A percentile compares a stretch with the other conserved stretches of the same genome.
phyloP scores from a whole-genome alignment of 2,329 filamentous ascomycete genomes.

The Trichoderma sp. region DNA sequence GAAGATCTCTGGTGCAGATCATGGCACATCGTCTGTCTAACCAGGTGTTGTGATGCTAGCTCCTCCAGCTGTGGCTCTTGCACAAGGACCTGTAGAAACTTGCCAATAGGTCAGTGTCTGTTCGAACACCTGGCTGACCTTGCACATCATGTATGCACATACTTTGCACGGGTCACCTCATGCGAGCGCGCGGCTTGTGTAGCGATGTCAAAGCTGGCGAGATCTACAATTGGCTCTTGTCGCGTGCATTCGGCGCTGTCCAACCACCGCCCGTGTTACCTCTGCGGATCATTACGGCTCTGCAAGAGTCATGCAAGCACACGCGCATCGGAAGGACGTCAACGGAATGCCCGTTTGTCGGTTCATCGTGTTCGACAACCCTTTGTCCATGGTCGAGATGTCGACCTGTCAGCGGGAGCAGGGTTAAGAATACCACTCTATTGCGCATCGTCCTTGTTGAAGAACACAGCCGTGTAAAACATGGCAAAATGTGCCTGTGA shows the following conservation, averaged over 20 bases:
- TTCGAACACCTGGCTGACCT: background rate
- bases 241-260: background rate
- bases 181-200: background rate
- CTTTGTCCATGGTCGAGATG: background rate
- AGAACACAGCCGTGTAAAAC: background rate
- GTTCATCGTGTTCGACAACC: background rate
- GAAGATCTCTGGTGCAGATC: constrained; percentile 13
- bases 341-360: background rate
- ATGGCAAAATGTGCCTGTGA: background rate
- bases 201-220: background rate
- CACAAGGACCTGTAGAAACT: background rate
- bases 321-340: background rate
- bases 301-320: background rate
- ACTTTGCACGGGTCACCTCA: background rate
- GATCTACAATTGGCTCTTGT: constrained; percentile 9
- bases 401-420: too few species aligned
- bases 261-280: constrained; percentile 4
- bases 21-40: background rate
- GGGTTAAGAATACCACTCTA: too few species aligned
- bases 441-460: too few species aligned
- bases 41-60: background rate
- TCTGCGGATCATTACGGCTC: background rate
- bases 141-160: too few species aligned
- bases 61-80: background rate
- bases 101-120: background rate